Percentiles rank a stretch among this genome's conserved stretches.
phyloP scores from a whole-genome alignment of 805 yeast species.

The Sungouiella blattae region DNA sequence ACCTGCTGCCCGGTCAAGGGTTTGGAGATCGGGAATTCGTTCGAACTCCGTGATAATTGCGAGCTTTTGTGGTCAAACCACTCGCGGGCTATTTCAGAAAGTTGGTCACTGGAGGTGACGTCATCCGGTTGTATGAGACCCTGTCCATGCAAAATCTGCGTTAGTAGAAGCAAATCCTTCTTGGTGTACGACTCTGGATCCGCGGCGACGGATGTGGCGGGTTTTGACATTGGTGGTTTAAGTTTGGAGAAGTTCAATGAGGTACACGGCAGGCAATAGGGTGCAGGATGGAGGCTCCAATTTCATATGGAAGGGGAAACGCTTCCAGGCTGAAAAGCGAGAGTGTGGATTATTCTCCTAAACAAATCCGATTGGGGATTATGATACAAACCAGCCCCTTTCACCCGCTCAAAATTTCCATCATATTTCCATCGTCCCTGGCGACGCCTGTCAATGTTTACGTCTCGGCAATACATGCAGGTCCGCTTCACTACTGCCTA shows the following conservation, averaged over 20 bases:
- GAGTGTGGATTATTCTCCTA: too few relatives aligned
- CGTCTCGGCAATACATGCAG: background rate
- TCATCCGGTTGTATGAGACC: slow-evolving; percentile 24
- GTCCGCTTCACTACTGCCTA: background rate
- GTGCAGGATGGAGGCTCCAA: too few relatives aligned
- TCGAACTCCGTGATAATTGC: slow-evolving; percentile 18
- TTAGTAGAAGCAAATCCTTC: slow-evolving; percentile 33
- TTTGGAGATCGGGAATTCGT: slow-evolving; percentile 11
- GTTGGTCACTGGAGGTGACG: slow-evolving; percentile 14
- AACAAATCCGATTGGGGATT: too few relatives aligned
- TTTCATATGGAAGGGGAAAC: too few relatives aligned
- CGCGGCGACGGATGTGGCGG: background rate
- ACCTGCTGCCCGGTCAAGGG: slow-evolving; percentile 20
- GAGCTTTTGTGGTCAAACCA: slow-evolving; percentile 32
- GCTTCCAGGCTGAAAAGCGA: too few relatives aligned
- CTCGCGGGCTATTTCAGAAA: slow-evolving; percentile 21
- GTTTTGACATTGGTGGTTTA: background rate
- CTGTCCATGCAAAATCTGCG: slow-evolving; percentile 36
- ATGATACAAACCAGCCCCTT: too few relatives aligned
- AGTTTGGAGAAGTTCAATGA: too few relatives aligned
- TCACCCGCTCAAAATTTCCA: too few relatives aligned
- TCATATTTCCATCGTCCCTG: too few relatives aligned
- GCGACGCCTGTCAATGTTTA: background rate
- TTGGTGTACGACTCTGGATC: slow-evolving; percentile 16
- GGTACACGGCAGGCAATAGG: too few relatives aligned